These are phyloP conservation scores for Colletotrichum sidae DNA, from an alignment of 2,329 filamentous ascomycete species.

Conservation along the genomic window DNA sequence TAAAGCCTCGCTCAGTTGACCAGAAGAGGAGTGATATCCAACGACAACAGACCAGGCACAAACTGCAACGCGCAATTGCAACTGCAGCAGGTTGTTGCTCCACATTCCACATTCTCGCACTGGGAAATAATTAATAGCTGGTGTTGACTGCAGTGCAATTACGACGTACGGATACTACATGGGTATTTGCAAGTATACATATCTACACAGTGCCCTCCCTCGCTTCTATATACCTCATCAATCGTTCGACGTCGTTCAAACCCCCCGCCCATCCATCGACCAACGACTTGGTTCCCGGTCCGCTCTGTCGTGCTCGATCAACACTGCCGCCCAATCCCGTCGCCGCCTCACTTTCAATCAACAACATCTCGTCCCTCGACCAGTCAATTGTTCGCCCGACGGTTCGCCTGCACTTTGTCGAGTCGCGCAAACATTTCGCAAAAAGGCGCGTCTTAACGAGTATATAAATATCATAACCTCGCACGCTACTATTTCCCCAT, in stretches of 20 bases:
- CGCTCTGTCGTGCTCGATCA: conserved; percentile 13
- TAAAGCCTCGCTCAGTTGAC: no score
- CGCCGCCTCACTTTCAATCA: conserved; percentile 37
- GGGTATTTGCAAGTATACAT: no score
- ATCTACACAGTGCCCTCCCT: neutral
- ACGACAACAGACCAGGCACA: neutral
- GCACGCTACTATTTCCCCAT: neutral
- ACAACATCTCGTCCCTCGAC: conserved; percentile 32
- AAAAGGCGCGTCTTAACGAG: conserved; percentile 2
- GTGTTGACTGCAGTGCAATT: no score
- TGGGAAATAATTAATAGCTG: no score
- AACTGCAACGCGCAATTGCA: conserved; percentile 3
- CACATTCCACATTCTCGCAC: no score
- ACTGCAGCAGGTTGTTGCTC: neutral
- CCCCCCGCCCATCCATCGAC: conserved; percentile 30
- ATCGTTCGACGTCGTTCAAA: neutral
- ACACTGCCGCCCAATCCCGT: conserved; percentile 32
- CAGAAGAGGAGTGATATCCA: no score
- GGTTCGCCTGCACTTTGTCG: conserved; percentile 18
- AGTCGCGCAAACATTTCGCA: conserved; percentile 2
- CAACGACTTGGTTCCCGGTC: conserved; percentile 10
- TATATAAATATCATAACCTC: conserved; percentile 17
- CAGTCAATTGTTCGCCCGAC: conserved; percentile 27
- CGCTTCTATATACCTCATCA: neutral
- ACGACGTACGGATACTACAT: no score